A percentile compares a stretch with the other conserved stretches of the same genome.
These are phyloP conservation scores for Actinomortierella ambigua DNA, from an alignment of 371 early-diverging fungal genomes.

Conservation along the genomic window DNA sequence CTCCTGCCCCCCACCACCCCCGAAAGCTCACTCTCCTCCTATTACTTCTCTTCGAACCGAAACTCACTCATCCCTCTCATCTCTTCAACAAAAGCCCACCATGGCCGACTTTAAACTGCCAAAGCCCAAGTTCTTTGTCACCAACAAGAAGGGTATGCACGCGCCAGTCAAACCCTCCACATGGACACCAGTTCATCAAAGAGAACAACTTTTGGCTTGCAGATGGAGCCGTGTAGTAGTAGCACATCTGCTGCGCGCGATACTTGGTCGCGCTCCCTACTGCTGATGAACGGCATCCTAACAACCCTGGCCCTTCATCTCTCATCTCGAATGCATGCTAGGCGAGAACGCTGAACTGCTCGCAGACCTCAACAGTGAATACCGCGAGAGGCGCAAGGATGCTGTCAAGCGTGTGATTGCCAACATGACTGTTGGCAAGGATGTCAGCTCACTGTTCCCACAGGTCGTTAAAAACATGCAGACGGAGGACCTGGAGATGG, in stretches of 20 bases:
- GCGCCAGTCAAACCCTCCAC: conserved; percentile 1
- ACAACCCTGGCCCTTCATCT: not conserved
- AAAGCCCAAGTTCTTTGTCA: conserved; percentile 65
- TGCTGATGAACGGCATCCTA: not conserved
- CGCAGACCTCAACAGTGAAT: conserved; percentile 95
- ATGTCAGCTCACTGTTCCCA: conserved; percentile 86
- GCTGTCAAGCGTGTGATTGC: conserved; percentile 97
- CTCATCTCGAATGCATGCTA: conserved; percentile 33
- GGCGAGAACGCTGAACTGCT: conserved; percentile 97
- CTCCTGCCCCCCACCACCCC: not conserved
- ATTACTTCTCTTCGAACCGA: not conserved
- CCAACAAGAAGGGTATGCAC: conserved; percentile 63
- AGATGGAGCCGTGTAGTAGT: not conserved
- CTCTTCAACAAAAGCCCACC: conserved; percentile 4
- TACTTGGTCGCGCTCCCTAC: not conserved
- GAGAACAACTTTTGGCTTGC: not conserved
- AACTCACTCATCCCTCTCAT: conserved; percentile 1
- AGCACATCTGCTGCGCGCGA: not conserved
- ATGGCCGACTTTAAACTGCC: conserved; percentile 35
- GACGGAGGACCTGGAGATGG: conserved; percentile 97
- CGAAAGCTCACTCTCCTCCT: not conserved
- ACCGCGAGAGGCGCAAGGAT: conserved; percentile 92
- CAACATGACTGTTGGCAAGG: conserved; percentile 90
- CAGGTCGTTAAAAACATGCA: conserved; percentile 99
- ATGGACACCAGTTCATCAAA: not conserved